These are phyloP conservation scores for Polytrichum formosum DNA, from an alignment of 225 moss, liverwort and hornwort genomes.

Conservation along the genomic window DNA sequence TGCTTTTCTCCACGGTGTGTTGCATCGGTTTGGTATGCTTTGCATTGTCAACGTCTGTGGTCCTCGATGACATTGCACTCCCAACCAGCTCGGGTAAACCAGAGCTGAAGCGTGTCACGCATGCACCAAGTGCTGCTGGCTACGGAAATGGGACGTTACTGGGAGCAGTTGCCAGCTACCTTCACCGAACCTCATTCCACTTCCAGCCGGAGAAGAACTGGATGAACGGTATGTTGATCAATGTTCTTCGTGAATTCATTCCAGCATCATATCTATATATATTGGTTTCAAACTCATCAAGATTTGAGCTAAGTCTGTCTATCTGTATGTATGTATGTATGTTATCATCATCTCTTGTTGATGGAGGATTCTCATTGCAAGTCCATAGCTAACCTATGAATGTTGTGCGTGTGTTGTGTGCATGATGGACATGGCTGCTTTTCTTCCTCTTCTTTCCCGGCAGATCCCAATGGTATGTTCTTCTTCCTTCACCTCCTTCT, in stretches of 20 bases:
- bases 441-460: background rate
- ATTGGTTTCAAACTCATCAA: too few relatives aligned
- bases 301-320: too few relatives aligned
- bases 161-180: constrained; percentile 17
- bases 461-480: background rate
- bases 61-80: background rate
- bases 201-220: constrained; percentile 55
- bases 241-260: too few relatives aligned
- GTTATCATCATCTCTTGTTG: background rate
- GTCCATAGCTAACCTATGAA: background rate
- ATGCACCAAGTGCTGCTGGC: constrained; percentile 7
- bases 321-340: background rate
- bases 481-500: background rate
- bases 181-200: constrained; percentile 50
- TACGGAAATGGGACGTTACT: constrained; percentile 1
- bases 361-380: background rate
- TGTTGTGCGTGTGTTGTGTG: background rate
- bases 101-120: constrained; percentile 35
- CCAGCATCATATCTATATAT: too few relatives aligned
- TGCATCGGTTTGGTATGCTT: constrained; percentile 14
- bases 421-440: background rate
- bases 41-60: background rate
- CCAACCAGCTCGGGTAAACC: background rate
- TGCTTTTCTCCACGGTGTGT: constrained; percentile 11
- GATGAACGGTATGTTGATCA: constrained; percentile 43